A percentile compares a stretch with the other conserved stretches of the same genome.
Evolutionary conservation across 2,329 filamentous ascomycete genomes (phyloP).

Genomic region (Hymenoscyphus albidus): DNA sequence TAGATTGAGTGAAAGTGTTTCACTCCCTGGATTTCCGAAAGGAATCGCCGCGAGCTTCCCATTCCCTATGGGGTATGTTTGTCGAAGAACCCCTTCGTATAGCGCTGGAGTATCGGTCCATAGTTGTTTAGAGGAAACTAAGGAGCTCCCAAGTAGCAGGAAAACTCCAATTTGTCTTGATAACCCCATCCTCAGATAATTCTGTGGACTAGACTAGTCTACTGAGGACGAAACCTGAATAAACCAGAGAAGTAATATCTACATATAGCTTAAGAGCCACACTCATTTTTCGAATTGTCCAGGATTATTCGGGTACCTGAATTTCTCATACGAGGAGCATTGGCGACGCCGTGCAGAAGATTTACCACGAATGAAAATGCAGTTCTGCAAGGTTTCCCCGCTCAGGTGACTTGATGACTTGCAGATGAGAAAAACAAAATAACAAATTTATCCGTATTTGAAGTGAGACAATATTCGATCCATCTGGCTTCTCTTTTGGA

Average conservation of each 20-base stretch:
- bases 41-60: constrained; percentile 45
- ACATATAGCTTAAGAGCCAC: no score
- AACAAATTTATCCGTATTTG: not conserved
- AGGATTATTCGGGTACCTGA: not conserved
- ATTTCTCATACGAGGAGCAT: not conserved
- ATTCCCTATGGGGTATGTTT: constrained; percentile 47
- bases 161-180: not conserved
- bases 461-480: no score
- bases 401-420: not conserved
- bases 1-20: constrained; percentile 44
- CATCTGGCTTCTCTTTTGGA: not conserved
- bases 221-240: no score
- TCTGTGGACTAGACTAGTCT: no score
- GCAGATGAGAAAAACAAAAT: not conserved
- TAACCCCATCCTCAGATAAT: not conserved
- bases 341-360: not conserved
- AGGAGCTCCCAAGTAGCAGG: not conserved
- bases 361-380: not conserved
- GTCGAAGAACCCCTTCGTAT: constrained; percentile 32
- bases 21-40: constrained; percentile 41
- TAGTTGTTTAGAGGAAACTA: not conserved
- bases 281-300: not conserved
- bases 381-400: not conserved
- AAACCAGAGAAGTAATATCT: no score
- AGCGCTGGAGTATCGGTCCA: constrained; percentile 22